Evolutionary conservation across 495 filamentous ascomycete species (phyloP), one percentile per base, ranked within the genome.

Genomic region (Penicillium arizonense): DNA sequence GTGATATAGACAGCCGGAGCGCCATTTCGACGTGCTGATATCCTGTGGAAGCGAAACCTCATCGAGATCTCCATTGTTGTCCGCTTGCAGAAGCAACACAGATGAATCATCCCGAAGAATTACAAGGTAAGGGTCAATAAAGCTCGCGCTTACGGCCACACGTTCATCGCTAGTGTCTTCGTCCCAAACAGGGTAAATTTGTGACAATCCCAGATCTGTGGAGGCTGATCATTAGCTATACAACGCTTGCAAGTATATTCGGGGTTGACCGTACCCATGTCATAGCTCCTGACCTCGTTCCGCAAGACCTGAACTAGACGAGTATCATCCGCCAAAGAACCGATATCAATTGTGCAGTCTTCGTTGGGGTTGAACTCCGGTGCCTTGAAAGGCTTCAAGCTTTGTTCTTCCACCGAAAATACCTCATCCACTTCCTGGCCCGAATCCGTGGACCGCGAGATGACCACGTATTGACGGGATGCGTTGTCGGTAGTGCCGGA

Each of bases 121-220:
- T 2, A 96, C 74, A n/a, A 99, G 62, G 63, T 88, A 97, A 5
- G 91, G 91, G 62, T 97, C 94, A 11, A 79, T 77, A 58, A 97
- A 89, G 67, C 88, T 94, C n/a, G 87, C 87, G 60, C 81, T 88
- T 36, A 90, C 71, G 23, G 92, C 86, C 34, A 83, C 77, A 4
- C 89, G 84, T 55, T 86, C 85, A 33, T 90, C 88, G 16, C 85
- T 91, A 0, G 83, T 90, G 41, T 89, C 88, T 58, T 96, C 94
- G 55, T 97, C 93, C 49, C 83, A 80, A 74, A 97, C 85, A 2
- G 91, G 90, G 49, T 96, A 80, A 28, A 97, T 97, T 63, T 97
- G 92, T 39, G 84, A 80, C 33, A 99, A 77, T 9, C 86, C 86
- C 41, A 97, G 75, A 64, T 96, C 90, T 92, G 59, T 34, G 44